Evolutionary conservation across 1,284 basidiomycete species (phyloP).

Genomic region (Irpex sp.): DNA sequence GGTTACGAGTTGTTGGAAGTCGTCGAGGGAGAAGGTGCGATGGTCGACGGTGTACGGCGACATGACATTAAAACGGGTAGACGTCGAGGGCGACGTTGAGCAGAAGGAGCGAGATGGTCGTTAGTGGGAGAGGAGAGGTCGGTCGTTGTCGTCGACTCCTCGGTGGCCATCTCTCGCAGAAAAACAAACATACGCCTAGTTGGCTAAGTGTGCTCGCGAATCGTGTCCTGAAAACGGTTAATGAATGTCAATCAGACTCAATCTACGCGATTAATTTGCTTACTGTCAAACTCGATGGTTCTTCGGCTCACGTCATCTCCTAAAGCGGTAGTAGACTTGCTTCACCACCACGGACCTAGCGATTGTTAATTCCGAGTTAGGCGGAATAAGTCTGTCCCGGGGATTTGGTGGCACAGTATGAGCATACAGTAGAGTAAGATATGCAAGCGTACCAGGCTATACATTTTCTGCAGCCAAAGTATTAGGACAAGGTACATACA

Average conservation of each 20-base stretch:
- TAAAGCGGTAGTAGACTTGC: too few species aligned
- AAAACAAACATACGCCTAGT: neutral
- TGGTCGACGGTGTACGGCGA: neutral
- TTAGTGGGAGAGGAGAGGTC: neutral
- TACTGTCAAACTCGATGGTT: neutral
- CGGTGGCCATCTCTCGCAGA: neutral
- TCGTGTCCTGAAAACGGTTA: neutral
- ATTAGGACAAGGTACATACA: too few species aligned
- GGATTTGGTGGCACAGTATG: too few species aligned
- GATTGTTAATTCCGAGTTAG: too few species aligned
- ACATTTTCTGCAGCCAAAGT: too few species aligned
- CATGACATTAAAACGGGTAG: neutral
- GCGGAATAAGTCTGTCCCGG: too few species aligned
- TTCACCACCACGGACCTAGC: too few species aligned
- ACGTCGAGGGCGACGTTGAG: neutral
- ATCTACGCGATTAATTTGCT: neutral
- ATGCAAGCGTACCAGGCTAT: too few species aligned
- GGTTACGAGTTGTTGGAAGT: conserved; percentile 12
- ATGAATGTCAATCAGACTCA: neutral
- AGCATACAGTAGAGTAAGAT: too few species aligned
- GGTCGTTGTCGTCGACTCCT: neutral
- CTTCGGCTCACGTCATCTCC: neutral
- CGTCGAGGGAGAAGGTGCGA: conserved; percentile 5
- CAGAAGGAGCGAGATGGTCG: neutral
- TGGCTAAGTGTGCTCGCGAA: neutral